Evolutionary conservation across 2,329 filamentous ascomycete genomes (phyloP).

Genomic region (Xylariaceae sp.): DNA sequence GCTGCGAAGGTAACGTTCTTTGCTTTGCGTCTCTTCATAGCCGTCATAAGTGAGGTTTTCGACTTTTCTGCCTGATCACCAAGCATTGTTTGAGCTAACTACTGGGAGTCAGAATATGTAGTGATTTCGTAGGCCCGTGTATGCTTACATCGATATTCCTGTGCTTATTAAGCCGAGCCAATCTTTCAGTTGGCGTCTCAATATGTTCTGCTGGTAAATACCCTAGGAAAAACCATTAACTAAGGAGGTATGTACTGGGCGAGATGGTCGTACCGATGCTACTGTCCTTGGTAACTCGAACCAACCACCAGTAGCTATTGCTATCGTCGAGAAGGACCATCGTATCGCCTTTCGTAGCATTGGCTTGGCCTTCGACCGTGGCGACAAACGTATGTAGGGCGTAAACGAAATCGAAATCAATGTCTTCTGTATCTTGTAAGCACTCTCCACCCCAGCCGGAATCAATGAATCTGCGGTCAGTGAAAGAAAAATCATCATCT

Average conservation of each 20-base stretch:
- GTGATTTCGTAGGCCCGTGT: not conserved
- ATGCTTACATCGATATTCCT: conserved; percentile 86
- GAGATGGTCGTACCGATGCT: conserved; percentile 63
- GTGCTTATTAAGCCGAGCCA: conserved; percentile 94
- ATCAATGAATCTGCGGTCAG: conserved; percentile 61
- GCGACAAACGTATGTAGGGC: conserved; percentile 96
- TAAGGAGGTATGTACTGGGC: not conserved
- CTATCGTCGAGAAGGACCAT: conserved; percentile 98
- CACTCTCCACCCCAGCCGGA: conserved; percentile 71
- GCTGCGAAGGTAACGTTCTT: conserved; percentile 85
- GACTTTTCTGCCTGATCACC: conserved; percentile 68
- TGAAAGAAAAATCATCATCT: conserved; percentile 50
- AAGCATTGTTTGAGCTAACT: conserved; percentile 61
- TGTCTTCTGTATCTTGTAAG: conserved; percentile 96
- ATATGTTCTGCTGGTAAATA: conserved; percentile 98
- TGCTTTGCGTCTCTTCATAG: conserved; percentile 73
- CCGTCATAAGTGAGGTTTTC: conserved; percentile 77
- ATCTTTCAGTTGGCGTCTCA: conserved; percentile 90
- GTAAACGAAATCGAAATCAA: conserved; percentile 99
- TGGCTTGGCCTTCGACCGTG: conserved; percentile 96
- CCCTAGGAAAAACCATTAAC: conserved; percentile 47
- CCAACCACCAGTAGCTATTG: conserved; percentile 99
- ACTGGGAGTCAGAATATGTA: conserved; percentile 31
- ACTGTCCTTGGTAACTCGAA: conserved; percentile 93
- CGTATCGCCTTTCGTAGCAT: conserved; percentile 95